Evolutionary conservation across 805 yeast genomes (phyloP).

Genomic region (Kuraishia molischiana): DNA sequence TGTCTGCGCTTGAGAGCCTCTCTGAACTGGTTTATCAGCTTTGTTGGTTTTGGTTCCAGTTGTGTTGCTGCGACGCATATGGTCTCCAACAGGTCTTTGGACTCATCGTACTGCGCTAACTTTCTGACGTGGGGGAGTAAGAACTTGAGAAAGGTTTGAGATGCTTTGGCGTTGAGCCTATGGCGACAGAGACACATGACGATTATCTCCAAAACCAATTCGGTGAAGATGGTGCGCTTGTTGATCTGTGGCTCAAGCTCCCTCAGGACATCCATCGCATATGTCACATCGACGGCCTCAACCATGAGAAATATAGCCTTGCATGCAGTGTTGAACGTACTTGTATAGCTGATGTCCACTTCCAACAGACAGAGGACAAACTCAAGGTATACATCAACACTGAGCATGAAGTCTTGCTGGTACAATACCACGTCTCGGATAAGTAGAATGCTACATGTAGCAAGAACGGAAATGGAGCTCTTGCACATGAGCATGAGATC

Average conservation of each 20-base stretch:
- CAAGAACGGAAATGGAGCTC: neutral
- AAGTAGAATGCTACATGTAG: neutral
- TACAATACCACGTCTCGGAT: neutral
- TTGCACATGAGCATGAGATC: neutral
- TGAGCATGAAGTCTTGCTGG: neutral
- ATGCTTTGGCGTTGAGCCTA: too few relatives aligned
- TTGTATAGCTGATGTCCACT: neutral
- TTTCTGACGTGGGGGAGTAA: too few relatives aligned
- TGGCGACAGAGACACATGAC: neutral
- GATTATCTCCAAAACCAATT: neutral
- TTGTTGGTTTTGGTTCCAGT: too few relatives aligned
- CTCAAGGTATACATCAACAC: neutral
- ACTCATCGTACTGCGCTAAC: too few relatives aligned
- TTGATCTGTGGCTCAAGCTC: too few relatives aligned
- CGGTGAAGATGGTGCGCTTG: too few relatives aligned
- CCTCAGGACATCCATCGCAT: too few relatives aligned
- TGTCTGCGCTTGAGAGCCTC: too few relatives aligned
- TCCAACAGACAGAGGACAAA: neutral
- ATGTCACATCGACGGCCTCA: neutral
- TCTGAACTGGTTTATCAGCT: too few relatives aligned
- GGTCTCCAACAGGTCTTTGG: too few relatives aligned
- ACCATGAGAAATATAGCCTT: neutral
- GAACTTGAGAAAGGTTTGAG: too few relatives aligned
- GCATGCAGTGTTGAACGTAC: neutral
- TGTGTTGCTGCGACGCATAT: too few relatives aligned